These are phyloP conservation scores for Butyriboletus pseudospeciosus DNA, from an alignment of 1,284 basidiomycete species.

Conservation along the genomic window DNA sequence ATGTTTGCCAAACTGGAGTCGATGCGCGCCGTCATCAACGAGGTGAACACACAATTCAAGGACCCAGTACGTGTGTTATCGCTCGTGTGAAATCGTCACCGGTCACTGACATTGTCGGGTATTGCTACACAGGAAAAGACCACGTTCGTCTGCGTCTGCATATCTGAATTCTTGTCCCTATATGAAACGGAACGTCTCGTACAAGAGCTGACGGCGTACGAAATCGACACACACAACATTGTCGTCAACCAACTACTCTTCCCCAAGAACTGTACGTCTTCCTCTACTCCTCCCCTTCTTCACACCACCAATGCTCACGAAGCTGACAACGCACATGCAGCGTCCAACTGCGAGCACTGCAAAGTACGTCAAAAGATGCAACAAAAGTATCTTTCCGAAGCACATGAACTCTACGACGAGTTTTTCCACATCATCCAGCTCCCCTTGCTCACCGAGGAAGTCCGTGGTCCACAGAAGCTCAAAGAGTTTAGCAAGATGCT, in stretches of 20 bases:
- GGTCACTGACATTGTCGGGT: background rate
- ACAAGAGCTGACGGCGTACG: conserved; percentile 93
- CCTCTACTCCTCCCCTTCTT: background rate
- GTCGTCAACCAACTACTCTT: conserved; percentile 97
- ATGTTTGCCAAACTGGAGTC: conserved; percentile 98
- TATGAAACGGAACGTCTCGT: conserved; percentile 99
- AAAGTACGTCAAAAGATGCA: conserved; percentile 95
- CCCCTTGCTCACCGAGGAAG: conserved; percentile 94
- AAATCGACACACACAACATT: conserved; percentile 98
- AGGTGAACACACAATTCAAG: conserved; percentile 99
- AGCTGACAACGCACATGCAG: conserved; percentile 35
- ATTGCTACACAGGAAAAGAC: conserved; percentile 75
- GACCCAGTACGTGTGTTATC: conserved; percentile 67
- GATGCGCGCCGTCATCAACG: conserved; percentile 96
- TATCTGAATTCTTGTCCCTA: conserved; percentile 95
- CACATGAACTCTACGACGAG: conserved; percentile 93
- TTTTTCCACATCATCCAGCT: conserved; percentile 95
- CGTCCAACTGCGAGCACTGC: conserved; percentile 93
- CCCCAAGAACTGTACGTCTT: conserved; percentile 75
- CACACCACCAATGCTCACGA: background rate
- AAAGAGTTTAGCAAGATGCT: conserved; percentile 87
- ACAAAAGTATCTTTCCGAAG: conserved; percentile 92
- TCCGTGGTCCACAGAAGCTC: conserved; percentile 90
- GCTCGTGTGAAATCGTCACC: background rate
- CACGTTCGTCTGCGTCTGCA: conserved; percentile 97